Conservation (phyloP, 2,329 filamentous ascomycete species). For the Nannizziopsis barbatae region DNA sequence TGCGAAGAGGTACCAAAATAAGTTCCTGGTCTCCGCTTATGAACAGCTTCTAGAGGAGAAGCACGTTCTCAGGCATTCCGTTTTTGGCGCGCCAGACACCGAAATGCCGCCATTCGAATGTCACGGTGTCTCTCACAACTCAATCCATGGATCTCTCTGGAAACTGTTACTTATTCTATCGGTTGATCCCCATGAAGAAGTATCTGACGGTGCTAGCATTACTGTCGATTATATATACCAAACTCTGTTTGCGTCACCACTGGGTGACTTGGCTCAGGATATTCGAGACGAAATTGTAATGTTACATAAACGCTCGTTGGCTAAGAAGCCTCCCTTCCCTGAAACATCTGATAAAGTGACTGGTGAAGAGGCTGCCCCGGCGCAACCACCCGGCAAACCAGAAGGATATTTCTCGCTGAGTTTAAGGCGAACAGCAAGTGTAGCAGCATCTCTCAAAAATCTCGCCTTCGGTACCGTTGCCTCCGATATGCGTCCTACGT, state of each 20-base stretch:
- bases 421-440: constrained; percentile 52
- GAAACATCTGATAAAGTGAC: constrained; percentile 27
- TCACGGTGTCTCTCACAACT: constrained; percentile 64
- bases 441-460: constrained; percentile 53
- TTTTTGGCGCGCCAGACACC: constrained; percentile 19
- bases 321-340: constrained; percentile 31
- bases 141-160: constrained; percentile 88
- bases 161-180: constrained; percentile 83
- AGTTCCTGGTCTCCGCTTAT: constrained; percentile 82
- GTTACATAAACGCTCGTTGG: constrained; percentile 24
- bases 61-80: constrained; percentile 49
- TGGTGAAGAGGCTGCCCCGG: constrained; percentile 39
- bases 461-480: constrained; percentile 43
- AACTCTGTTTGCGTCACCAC: constrained; percentile 62
- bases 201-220: constrained; percentile 71
- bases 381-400: constrained; percentile 41
- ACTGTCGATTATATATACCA: constrained; percentile 79
- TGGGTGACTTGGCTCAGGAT: constrained; percentile 58
- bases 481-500: constrained; percentile 22
- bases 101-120: constrained; percentile 21
- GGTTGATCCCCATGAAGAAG: constrained; percentile 87
- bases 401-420: constrained; percentile 52
- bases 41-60: constrained; percentile 82
- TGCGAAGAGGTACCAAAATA: constrained; percentile 77
- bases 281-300: constrained; percentile 56